Evolutionary conservation across 306 rosid species (phyloP).

Genomic region (Corylus heterophylla): DNA sequence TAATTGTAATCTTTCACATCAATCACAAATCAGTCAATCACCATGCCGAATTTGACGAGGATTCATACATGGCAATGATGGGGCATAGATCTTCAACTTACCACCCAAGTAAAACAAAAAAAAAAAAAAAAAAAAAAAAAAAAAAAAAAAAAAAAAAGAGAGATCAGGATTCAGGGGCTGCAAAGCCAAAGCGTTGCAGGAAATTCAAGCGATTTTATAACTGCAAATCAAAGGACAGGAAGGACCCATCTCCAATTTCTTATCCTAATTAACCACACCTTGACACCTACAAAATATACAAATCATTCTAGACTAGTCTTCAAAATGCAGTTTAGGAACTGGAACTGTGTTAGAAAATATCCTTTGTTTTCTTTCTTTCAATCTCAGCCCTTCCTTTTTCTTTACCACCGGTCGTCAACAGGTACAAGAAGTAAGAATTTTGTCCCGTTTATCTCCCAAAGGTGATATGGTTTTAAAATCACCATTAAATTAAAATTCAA

Average conservation of each 20-base stretch:
- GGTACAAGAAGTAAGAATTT: background rate
- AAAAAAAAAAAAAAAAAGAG: no score
- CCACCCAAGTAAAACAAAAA: no score
- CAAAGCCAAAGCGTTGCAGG: conserved; percentile 29
- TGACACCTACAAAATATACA: conserved; percentile 26
- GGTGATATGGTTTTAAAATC: no score
- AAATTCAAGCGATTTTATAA: conserved; percentile 20
- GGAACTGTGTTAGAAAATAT: background rate
- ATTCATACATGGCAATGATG: no score
- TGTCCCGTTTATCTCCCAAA: no score
- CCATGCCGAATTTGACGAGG: no score
- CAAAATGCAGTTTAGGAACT: conserved; percentile 5
- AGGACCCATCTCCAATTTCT: conserved; percentile 10
- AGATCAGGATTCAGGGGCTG: background rate
- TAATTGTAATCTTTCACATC: no score
- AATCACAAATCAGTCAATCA: no score
- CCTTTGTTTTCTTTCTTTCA: conserved; percentile 14
- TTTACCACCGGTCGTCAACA: conserved; percentile 41
- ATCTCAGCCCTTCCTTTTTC: conserved; percentile 7
- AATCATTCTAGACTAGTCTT: conserved; percentile 31
- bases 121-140: no score
- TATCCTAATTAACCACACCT: background rate
- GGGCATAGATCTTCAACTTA: no score
- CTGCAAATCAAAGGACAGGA: conserved; percentile 27
- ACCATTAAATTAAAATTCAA: no score